Evolutionary conservation across 345 rosid genomes (phyloP).

Genomic region (Citrus inodora): DNA sequence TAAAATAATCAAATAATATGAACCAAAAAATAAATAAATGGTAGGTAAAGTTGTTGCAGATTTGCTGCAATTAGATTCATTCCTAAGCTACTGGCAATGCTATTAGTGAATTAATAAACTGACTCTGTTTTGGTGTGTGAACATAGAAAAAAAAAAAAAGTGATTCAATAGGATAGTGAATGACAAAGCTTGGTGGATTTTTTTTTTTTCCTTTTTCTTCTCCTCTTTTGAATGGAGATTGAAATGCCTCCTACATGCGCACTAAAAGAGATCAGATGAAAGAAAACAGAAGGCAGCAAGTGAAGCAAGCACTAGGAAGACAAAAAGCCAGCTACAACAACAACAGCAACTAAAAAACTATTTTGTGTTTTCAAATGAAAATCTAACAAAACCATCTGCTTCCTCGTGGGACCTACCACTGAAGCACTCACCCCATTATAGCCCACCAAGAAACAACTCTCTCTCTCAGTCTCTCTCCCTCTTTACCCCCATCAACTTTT

Average conservation of each 20-base stretch:
- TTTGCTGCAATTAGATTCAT: not conserved
- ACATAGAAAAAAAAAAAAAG: not conserved
- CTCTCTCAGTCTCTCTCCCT: not conserved
- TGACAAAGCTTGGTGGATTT: constrained; percentile 17
- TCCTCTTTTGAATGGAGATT: not conserved
- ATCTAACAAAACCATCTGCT: not conserved
- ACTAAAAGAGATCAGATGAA: constrained; percentile 5
- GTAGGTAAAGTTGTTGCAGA: constrained; percentile 16
- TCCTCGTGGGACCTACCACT: constrained; percentile 49
- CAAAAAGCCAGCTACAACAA: too few species aligned
- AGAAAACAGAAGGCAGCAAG: not conserved
- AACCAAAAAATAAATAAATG: not conserved
- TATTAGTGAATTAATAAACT: not conserved
- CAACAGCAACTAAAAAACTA: not conserved
- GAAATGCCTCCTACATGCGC: constrained; percentile 25
- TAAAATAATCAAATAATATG: not conserved
- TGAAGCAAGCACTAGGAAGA: not conserved
- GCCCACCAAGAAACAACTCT: constrained; percentile 12
- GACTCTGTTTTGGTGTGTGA: not conserved
- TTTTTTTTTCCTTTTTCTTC: too few species aligned
- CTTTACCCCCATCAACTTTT: constrained; percentile 4
- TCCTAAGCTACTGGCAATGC: not conserved
- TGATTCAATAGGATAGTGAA: not conserved
- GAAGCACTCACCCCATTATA: constrained; percentile 41
- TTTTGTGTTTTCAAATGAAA: not conserved